These are phyloP conservation scores for Tulasnella sp. DNA, from an alignment of 768 basidiomycete genomes.

Conservation along the genomic window DNA sequence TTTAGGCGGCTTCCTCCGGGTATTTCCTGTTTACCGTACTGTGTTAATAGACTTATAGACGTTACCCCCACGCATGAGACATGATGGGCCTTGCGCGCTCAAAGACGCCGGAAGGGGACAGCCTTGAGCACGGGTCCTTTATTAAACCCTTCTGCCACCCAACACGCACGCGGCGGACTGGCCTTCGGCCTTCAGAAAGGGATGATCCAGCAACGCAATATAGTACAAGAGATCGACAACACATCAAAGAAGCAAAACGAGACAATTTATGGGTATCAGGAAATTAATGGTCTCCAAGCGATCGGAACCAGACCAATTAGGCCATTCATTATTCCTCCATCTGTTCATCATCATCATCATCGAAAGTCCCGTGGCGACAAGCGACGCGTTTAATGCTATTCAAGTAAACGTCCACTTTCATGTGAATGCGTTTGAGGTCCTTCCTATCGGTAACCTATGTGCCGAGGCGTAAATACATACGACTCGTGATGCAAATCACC, in stretches of 20 bases:
- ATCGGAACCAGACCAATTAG: neutral
- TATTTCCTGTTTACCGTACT: neutral
- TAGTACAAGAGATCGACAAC: neutral
- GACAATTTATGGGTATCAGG: neutral
- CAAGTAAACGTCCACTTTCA: constrained; percentile 19
- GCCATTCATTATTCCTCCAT: neutral
- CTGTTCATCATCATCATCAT: neutral
- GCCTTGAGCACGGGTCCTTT: neutral
- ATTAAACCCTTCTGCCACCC: neutral
- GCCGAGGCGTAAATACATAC: neutral
- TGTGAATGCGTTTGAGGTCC: constrained; percentile 17
- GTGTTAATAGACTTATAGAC: constrained; percentile 17
- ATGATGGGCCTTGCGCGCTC: neutral
- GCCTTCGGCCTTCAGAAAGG: neutral
- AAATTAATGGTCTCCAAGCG: neutral
- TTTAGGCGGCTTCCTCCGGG: neutral
- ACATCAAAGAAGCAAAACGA: neutral
- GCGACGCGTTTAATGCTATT: neutral
- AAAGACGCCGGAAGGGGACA: neutral
- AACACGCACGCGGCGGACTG: neutral
- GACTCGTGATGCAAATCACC: neutral
- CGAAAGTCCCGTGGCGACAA: neutral
- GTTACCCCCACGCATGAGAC: neutral
- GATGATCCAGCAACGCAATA: neutral
- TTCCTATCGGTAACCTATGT: constrained; percentile 16